Conservation (phyloP, 2,329 filamentous ascomycete genomes). For the Laburnicola sp. region DNA sequence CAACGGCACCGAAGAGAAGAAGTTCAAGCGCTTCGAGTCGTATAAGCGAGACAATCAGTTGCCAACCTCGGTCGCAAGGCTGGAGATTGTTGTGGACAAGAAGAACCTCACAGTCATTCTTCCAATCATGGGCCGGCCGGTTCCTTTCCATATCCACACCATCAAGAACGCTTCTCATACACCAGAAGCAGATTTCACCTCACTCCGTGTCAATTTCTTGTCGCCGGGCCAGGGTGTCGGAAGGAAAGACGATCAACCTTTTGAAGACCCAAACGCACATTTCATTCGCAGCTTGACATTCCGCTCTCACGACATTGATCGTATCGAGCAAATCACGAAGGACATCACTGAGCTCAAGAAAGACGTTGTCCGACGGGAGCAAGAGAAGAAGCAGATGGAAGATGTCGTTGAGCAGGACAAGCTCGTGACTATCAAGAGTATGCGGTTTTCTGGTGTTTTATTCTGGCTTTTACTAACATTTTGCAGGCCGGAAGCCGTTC, state of each 20-base stretch:
- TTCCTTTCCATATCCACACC: conserved; percentile 96
- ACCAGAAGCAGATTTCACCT: conserved; percentile 91
- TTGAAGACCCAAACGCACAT: conserved; percentile 93
- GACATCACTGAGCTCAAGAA: conserved; percentile 97
- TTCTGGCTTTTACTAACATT: conserved; percentile 15
- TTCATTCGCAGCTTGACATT: conserved; percentile 96
- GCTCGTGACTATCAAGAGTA: conserved; percentile 89
- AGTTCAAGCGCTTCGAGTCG: conserved; percentile 98
- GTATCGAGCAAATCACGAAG: conserved; percentile 86
- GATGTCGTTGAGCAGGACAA: conserved; percentile 99
- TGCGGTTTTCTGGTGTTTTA: conserved; percentile 41
- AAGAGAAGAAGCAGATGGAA: conserved; percentile 99
- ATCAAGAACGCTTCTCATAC: conserved; percentile 99
- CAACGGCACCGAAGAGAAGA: conserved; percentile 92
- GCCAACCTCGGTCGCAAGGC: conserved; percentile 76
- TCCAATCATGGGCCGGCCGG: conserved; percentile 94
- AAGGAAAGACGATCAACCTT: conserved; percentile 94
- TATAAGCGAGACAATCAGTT: conserved; percentile 98
- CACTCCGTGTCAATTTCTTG: conserved; percentile 93
- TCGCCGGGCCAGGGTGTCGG: conserved; percentile 97
- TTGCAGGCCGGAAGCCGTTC: conserved; percentile 78
- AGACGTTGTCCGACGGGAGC: conserved; percentile 85
- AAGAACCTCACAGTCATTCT: conserved; percentile 90
- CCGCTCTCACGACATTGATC: conserved; percentile 82
- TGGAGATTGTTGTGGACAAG: conserved; percentile 85